These are phyloP conservation scores for Penicillium brevicompactum DNA, from an alignment of 2,329 filamentous ascomycete species.

Conservation along the genomic window DNA sequence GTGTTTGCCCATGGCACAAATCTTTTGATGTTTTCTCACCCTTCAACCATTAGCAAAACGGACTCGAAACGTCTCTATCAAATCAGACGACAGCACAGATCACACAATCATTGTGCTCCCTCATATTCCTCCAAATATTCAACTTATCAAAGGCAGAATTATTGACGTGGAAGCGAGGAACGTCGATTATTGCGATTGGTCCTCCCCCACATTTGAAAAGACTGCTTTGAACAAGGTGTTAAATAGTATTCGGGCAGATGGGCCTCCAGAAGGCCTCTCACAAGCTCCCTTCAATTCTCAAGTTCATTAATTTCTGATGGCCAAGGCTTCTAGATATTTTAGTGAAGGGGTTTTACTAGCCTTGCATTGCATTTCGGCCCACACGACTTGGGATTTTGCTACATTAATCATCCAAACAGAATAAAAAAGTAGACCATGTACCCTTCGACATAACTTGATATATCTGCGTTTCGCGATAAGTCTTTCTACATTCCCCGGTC, in stretches of 20 bases:
- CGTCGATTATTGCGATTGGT: neutral
- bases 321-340: neutral
- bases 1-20: neutral
- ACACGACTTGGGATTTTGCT: too few relatives aligned
- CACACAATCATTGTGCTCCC: neutral
- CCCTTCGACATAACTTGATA: too few relatives aligned
- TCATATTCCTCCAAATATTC: neutral
- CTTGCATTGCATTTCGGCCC: neutral
- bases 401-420: too few relatives aligned
- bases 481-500: too few relatives aligned
- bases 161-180: neutral
- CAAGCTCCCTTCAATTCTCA: neutral
- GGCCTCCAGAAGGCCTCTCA: neutral
- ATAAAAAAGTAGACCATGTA: too few relatives aligned
- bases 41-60: neutral
- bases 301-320: neutral
- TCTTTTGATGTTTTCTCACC: neutral
- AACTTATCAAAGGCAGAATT: slow-evolving; percentile 1
- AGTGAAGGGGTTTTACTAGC: neutral
- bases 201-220: neutral
- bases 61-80: neutral
- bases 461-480: too few relatives aligned
- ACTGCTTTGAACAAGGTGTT: neutral
- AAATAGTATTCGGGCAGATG: neutral
- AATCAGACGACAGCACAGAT: slow-evolving; percentile 1